Evolutionary conservation across 2,329 filamentous ascomycete species (phyloP), one percentile per base, ranked within the genome.

Genomic region (Neurospora sp.): DNA sequence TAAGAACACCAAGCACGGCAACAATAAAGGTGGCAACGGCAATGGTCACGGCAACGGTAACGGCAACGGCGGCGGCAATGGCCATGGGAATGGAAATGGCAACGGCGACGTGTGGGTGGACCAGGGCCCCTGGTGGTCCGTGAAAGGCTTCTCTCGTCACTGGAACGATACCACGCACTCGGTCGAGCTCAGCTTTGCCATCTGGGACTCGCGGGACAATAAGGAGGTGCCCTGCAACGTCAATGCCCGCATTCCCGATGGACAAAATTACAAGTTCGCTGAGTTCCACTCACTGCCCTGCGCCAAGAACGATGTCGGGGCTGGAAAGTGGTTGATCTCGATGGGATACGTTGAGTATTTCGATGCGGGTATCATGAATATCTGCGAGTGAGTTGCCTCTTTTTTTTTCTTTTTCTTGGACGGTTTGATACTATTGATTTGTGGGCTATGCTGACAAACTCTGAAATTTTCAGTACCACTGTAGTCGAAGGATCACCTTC

Each of bases 161-260:
- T 62, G 52, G 52, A 62, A 62, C 15, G 52, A 17, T 15, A 62
- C 52, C 23, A 62, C 52, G 52, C 15, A 36, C 15, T 33, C 23
- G 4, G 52, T 62, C 15, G 52, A 62, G 28, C 52, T 62, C 52
- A 62, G 13, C 28, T 71, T 77, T 76, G 62, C 38, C 42, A 58
- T 66, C 66, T 69, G 68, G 33, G 28, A 15, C 19, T 36, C 67
- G 9, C 17, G 38, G 33, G 28, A 40, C 36, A 28, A 39, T 11
- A 19, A 9, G 1, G 28, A 62, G 52, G 23, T 36, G 13, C 1
- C 0, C 28, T 62, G 52, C 28, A 33, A n/a, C 8, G 23, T 62
- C 52, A 62, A 62, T 15, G 52, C 28, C 1, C 52, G 1, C 23
- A 62, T 62, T 2, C 52, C 52, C 15, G 52, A 62, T 2, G 52